phyloP scores from a whole-genome alignment of 768 basidiomycete genomes.

The Macrolepiota fuliginosa region DNA sequence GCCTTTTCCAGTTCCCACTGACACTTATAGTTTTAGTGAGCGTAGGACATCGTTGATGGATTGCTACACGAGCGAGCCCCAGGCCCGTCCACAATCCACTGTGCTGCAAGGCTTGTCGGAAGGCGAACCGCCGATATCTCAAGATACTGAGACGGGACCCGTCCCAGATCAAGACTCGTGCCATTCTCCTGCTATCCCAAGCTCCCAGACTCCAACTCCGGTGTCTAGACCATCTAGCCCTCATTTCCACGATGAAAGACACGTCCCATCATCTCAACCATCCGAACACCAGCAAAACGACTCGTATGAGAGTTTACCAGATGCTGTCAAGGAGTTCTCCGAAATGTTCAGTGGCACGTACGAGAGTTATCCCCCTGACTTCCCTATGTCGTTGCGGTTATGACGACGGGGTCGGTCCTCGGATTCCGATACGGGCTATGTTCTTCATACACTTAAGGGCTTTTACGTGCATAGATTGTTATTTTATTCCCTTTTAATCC shows the following conservation, averaged over 20 bases:
- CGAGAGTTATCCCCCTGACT: conserved; percentile 40
- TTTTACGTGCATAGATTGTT: conserved; percentile 1
- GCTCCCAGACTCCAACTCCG: not conserved
- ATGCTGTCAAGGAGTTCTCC: conserved; percentile 38
- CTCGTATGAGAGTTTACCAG: conserved; percentile 30
- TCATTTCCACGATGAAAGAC: not conserved
- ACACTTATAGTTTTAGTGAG: not conserved
- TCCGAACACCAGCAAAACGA: conserved; percentile 3
- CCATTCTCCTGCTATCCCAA: not conserved
- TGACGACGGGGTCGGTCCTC: conserved; percentile 16
- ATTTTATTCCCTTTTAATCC: not conserved
- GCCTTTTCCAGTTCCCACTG: not conserved
- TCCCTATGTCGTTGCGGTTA: conserved; percentile 35
- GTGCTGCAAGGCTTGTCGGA: not conserved
- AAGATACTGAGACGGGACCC: not conserved
- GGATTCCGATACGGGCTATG: not conserved
- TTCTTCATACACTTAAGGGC: conserved; percentile 1
- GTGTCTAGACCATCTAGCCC: not conserved
- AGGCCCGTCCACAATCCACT: not conserved
- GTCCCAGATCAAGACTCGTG: not conserved
- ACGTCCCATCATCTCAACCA: not conserved
- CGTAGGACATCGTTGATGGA: not conserved
- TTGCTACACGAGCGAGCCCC: not conserved
- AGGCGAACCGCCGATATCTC: not conserved
- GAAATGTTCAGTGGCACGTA: conserved; percentile 40